phyloP scores from a whole-genome alignment of 495 filamentous ascomycete species.

The Penicillium maclennaniae region DNA sequence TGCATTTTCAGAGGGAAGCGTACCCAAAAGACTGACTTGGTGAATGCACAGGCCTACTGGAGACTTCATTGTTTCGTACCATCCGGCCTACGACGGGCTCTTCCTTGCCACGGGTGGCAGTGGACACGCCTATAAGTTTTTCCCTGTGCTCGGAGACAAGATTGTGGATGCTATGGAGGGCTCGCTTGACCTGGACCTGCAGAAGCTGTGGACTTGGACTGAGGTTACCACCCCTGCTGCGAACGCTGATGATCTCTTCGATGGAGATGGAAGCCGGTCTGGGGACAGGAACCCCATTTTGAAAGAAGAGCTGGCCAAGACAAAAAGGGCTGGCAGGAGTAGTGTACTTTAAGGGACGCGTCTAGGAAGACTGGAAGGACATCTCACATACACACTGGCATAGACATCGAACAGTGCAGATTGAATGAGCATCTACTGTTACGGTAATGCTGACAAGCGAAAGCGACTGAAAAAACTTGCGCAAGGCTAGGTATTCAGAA shows the following conservation, averaged over 20 bases:
- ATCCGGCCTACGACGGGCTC: constrained; percentile 61
- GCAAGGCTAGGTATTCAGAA: too few relatives aligned
- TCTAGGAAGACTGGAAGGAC: background rate
- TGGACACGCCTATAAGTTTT: constrained; percentile 86
- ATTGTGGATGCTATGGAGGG: constrained; percentile 65
- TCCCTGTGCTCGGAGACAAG: constrained; percentile 78
- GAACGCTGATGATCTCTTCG: constrained; percentile 27
- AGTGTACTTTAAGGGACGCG: constrained; percentile 23
- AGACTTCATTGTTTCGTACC: constrained; percentile 77
- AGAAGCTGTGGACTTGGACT: constrained; percentile 66
- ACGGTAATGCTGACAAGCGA: too few relatives aligned
- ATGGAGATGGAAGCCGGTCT: constrained; percentile 50
- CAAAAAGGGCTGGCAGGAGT: constrained; percentile 22
- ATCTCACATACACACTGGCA: background rate
- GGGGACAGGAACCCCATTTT: constrained; percentile 28
- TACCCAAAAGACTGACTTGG: constrained; percentile 1
- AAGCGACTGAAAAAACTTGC: too few relatives aligned
- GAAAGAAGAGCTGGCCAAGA: constrained; percentile 41
- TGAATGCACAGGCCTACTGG: constrained; percentile 48
- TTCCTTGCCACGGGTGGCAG: constrained; percentile 83
- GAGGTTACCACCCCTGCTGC: constrained; percentile 20
- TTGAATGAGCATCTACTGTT: background rate
- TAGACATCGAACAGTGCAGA: background rate
- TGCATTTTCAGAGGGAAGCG: background rate
- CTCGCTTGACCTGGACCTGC: constrained; percentile 52